phyloP scores from a whole-genome alignment of 495 filamentous ascomycete genomes.

The Parathielavia hyrcaniae region DNA sequence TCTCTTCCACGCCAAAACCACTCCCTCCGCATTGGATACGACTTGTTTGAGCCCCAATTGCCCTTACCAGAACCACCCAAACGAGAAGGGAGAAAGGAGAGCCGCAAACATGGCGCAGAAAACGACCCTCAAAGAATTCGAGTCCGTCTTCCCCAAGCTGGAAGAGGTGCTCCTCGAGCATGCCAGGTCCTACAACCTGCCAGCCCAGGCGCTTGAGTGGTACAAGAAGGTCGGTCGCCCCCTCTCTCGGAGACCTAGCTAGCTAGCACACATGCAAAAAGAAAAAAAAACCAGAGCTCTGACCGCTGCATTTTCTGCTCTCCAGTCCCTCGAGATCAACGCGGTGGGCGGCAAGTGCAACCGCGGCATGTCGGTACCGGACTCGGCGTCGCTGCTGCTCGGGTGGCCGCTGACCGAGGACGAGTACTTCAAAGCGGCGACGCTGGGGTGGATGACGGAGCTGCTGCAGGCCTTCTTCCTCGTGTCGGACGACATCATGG shows the following conservation, averaged over 20 bases:
- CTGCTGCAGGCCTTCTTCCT: slow-evolving; percentile 98
- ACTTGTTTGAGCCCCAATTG: background rate
- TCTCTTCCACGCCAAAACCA: no score
- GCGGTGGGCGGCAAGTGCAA: slow-evolving; percentile 94
- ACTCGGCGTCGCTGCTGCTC: slow-evolving; percentile 76
- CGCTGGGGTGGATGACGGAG: slow-evolving; percentile 94
- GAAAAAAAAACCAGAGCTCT: slow-evolving; percentile 19
- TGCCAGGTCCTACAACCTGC: slow-evolving; percentile 71
- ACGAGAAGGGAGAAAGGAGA: background rate
- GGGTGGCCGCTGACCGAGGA: slow-evolving; percentile 62
- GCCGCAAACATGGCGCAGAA: slow-evolving; percentile 51
- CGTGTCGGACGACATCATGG: slow-evolving; percentile 98
- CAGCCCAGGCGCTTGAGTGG: slow-evolving; percentile 78
- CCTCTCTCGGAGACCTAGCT: background rate
- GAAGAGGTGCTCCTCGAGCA: slow-evolving; percentile 70
- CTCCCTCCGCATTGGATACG: no score
- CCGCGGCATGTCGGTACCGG: slow-evolving; percentile 94
- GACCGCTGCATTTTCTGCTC: slow-evolving; percentile 14
- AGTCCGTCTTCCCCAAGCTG: slow-evolving; percentile 75
- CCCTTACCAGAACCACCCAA: background rate
- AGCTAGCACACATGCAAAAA: background rate
- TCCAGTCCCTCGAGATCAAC: slow-evolving; percentile 73
- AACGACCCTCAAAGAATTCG: slow-evolving; percentile 76
- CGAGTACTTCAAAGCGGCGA: slow-evolving; percentile 76
- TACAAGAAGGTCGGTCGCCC: slow-evolving; percentile 61